Evolutionary conservation across 2,329 filamentous ascomycete species (phyloP).

Genomic region (Huntiella moniliformis): DNA sequence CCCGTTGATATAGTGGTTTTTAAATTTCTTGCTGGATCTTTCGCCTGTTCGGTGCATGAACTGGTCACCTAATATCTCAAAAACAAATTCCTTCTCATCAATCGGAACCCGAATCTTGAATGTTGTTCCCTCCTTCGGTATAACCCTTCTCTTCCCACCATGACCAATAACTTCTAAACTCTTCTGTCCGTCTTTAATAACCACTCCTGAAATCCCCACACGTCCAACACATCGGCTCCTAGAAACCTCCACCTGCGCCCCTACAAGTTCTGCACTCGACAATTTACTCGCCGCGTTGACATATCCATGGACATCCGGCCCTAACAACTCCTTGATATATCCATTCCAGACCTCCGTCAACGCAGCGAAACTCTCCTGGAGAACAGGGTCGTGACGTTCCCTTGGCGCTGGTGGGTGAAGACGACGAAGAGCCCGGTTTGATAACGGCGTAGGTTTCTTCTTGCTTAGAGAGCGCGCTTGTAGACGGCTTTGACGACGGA

Average conservation of each 20-base stretch:
- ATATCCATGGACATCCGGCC: slow-evolving; percentile 36
- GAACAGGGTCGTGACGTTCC: slow-evolving; percentile 14
- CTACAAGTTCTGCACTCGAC: slow-evolving; percentile 76
- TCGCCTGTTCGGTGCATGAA: slow-evolving; percentile 71
- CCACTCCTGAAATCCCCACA: slow-evolving; percentile 70
- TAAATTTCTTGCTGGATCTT: slow-evolving; percentile 80
- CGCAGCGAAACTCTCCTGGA: slow-evolving; percentile 20
- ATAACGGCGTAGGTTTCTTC: slow-evolving; percentile 45
- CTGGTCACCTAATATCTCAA: slow-evolving; percentile 76
- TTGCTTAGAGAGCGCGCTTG: slow-evolving; percentile 19
- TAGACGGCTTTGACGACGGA: slow-evolving; percentile 30
- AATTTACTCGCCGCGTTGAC: slow-evolving; percentile 51
- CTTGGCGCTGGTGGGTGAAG: slow-evolving; percentile 45
- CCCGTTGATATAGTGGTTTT: slow-evolving; percentile 58
- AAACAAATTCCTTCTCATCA: slow-evolving; percentile 32
- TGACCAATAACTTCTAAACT: slow-evolving; percentile 69
- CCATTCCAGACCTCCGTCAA: slow-evolving; percentile 63
- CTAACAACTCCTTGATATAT: slow-evolving; percentile 66
- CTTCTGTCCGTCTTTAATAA: slow-evolving; percentile 73
- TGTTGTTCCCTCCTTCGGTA: slow-evolving; percentile 80
- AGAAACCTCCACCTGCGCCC: slow-evolving; percentile 65
- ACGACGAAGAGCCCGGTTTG: slow-evolving; percentile 56
- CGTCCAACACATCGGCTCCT: slow-evolving; percentile 62
- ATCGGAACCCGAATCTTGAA: slow-evolving; percentile 57
- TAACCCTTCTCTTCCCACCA: slow-evolving; percentile 49